These are phyloP conservation scores for Plasmodium adleri DNA, from an alignment of 169 alveolate genomes.

Conservation along the genomic window DNA sequence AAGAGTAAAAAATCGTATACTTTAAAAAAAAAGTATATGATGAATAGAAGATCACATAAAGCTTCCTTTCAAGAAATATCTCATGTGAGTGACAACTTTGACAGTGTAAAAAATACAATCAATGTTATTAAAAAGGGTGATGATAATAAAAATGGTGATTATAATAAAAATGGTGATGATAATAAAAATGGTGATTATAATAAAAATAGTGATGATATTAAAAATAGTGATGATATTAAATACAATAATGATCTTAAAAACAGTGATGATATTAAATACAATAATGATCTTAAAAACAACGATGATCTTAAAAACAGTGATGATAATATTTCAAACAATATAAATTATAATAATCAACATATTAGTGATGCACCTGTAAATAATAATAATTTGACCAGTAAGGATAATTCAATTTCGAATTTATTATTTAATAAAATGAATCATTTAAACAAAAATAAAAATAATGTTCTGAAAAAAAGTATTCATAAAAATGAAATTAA, in stretches of 20 bases:
- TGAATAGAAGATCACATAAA: not conserved
- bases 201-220: too few species aligned
- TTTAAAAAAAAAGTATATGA: conserved; percentile 4
- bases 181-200: too few species aligned
- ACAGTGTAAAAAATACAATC: too few species aligned
- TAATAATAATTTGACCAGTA: not conserved
- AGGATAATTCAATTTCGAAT: too few species aligned
- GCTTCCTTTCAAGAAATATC: not conserved
- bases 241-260: too few species aligned
- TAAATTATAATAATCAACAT: not conserved
- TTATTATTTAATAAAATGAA: not conserved
- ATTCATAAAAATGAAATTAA: conserved; percentile 50
- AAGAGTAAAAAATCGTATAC: not conserved
- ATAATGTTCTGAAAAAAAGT: conserved; percentile 4
- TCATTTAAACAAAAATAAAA: not conserved
- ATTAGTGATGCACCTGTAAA: not conserved
- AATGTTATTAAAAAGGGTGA: too few species aligned
- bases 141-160: too few species aligned
- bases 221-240: too few species aligned
- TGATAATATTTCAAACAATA: not conserved
- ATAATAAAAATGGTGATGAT: too few species aligned
- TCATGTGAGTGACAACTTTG: too few species aligned
- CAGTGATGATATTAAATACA: not conserved
- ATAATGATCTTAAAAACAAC: not conserved
- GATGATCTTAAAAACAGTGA: not conserved